These are phyloP conservation scores for Ustilago bromivora DNA, from an alignment of 1,284 basidiomycete species.

Conservation along the genomic window DNA sequence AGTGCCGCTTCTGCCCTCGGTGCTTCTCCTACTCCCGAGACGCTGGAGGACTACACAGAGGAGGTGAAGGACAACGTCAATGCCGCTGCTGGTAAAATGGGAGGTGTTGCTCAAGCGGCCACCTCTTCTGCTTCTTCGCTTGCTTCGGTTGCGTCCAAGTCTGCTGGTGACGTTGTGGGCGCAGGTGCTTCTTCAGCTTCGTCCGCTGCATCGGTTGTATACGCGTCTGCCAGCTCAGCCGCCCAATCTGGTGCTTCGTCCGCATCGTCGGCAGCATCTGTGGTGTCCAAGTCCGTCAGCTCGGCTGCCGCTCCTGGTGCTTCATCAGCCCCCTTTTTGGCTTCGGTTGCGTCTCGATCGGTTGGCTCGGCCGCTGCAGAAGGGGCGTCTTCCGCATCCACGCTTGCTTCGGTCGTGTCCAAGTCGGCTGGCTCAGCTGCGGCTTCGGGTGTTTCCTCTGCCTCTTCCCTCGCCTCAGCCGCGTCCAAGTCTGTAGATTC, in stretches of 20 bases:
- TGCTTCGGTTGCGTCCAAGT: slow-evolving; percentile 9
- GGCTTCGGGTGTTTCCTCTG: not conserved
- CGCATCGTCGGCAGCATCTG: slow-evolving; percentile 4
- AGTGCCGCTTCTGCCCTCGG: slow-evolving; percentile 42
- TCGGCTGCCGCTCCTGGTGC: slow-evolving; percentile 13
- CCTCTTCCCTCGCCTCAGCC: not conserved
- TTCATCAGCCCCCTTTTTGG: slow-evolving; percentile 10
- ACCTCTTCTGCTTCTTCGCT: slow-evolving; percentile 9
- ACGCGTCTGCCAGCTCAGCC: not conserved
- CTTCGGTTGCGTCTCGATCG: not conserved
- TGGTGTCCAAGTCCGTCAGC: slow-evolving; percentile 9
- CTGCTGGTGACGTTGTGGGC: not conserved
- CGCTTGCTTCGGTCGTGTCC: not conserved
- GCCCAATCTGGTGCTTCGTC: not conserved
- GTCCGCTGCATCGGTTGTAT: slow-evolving; percentile 9
- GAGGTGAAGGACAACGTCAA: slow-evolving; percentile 5
- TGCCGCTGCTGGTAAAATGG: not conserved
- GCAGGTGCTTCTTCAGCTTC: slow-evolving; percentile 12
- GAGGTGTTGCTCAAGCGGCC: slow-evolving; percentile 3
- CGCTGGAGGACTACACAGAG: slow-evolving; percentile 22
- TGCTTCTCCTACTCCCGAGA: slow-evolving; percentile 30
- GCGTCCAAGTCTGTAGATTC: not conserved
- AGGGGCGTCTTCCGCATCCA: slow-evolving; percentile 1
- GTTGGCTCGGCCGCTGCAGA: slow-evolving; percentile 1
- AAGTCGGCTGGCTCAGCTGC: not conserved